Base-by-base conservation (phyloP, 139 green algal species). In the Chlamydomonas incerta region DNA sequence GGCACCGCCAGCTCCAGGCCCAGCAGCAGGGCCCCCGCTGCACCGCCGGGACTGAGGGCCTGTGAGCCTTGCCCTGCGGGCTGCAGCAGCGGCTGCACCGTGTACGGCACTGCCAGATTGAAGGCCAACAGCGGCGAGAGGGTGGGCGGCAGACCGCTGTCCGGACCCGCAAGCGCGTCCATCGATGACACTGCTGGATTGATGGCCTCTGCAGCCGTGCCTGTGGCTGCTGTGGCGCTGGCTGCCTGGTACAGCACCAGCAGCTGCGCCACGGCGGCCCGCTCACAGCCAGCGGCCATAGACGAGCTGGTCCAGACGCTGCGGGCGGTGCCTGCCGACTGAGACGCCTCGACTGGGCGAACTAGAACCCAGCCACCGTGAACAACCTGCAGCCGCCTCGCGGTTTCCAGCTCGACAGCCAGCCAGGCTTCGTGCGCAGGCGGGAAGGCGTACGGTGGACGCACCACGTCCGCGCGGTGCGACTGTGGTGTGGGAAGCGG, bases 61-160 rank as follows among this genome's bases (percentile, higher is more conserved):
- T 52, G 26, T 26, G 23, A 4, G 13, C 14, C 3, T 26, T 17
- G 26, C 0, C 3, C 21, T 31, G 26, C 26, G 58, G 76, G 21
- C 41, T 73, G 60, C 3, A 83, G 35, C 28, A 83, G 63, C 5
- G 79, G 66, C 63, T 85, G 79, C 13, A 75, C 66, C 13, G 66
- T 69, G 80, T 86, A 86, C 26, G 80, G 80, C 52, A 86, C 13
- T 0, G 68, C 80, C 31, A 86, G 47, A 28, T 86, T 86, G 80
- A 72, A 86, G 8, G 80, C 80, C 34, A 79, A 28, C 18, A 86
- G 57, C 10, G 74, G 74, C 26, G 74, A 62, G 31, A 81, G 52
- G 1, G 69, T 21, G 31, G 73, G 72, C 47, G 55, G 55, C 55
- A 63, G 55, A 6, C 20, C 63, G 63, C 20, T 37, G 63, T 37